These are phyloP conservation scores for Tulasnella sp. DNA, from an alignment of 768 basidiomycete species.

Conservation along the genomic window DNA sequence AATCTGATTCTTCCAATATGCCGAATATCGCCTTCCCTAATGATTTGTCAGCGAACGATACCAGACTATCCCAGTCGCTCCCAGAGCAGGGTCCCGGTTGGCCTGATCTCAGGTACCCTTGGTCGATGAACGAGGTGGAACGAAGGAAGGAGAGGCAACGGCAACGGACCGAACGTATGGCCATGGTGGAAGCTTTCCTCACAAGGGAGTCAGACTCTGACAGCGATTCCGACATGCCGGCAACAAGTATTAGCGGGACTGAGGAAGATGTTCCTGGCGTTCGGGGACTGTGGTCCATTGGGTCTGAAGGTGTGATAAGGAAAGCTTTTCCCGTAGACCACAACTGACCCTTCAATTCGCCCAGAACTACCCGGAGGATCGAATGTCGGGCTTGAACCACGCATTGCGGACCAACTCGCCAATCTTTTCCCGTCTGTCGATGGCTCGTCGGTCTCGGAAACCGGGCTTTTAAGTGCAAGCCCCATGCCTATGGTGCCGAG, in stretches of 20 bases:
- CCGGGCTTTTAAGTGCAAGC: constrained; percentile 21
- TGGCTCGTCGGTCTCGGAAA: constrained; percentile 36
- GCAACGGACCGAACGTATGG: constrained; percentile 57
- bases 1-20: neutral
- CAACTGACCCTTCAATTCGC: neutral
- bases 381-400: neutral
- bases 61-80: constrained; percentile 73
- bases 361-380: neutral
- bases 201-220: constrained; percentile 62
- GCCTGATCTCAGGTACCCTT: constrained; percentile 76
- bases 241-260: constrained; percentile 29
- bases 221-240: constrained; percentile 35
- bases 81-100: constrained; percentile 61
- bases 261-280: neutral
- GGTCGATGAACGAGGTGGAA: constrained; percentile 60
- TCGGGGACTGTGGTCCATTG: constrained; percentile 3
- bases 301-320: neutral
- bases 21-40: neutral
- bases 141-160: constrained; percentile 49
- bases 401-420: constrained; percentile 33
- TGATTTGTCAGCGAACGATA: constrained; percentile 36
- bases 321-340: neutral
- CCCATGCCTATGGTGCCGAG: constrained; percentile 39
- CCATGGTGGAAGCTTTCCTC: constrained; percentile 65
- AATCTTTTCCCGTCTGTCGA: constrained; percentile 31